These are phyloP conservation scores for Colletotrichum viniferum DNA, from an alignment of 2,329 filamentous ascomycete species.

Conservation along the genomic window DNA sequence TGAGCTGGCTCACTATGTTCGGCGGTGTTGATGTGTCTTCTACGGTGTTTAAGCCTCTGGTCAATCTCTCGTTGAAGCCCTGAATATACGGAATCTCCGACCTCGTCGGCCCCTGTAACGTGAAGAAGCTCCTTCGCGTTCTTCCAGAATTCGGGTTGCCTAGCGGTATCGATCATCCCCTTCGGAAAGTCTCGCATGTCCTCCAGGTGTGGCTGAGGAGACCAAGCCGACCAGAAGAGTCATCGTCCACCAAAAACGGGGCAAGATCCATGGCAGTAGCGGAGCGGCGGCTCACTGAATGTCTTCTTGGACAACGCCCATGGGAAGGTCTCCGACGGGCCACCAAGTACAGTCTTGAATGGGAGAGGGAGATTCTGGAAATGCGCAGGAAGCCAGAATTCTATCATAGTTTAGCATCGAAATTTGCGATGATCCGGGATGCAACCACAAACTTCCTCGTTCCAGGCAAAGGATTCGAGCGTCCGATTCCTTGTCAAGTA, in stretches of 20 bases:
- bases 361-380: neutral
- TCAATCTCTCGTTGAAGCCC: neutral
- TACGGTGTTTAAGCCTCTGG: neutral
- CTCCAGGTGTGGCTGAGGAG: rapidly evolving
- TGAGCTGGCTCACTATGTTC: neutral
- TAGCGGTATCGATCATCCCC: neutral
- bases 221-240: neutral
- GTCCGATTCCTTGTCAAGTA: too few relatives aligned
- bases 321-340: neutral
- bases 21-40: rapidly evolving
- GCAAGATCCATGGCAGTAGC: neutral
- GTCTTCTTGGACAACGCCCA: neutral
- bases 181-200: neutral
- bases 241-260: neutral
- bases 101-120: neutral
- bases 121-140: rapidly evolving
- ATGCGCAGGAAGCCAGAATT: neutral
- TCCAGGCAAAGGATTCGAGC: neutral
- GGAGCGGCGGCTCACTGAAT: neutral
- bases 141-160: rapidly evolving
- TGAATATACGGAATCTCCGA: neutral
- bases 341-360: neutral
- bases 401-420: neutral
- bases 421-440: too few relatives aligned
- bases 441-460: neutral